These are phyloP conservation scores for Mycena galericulata DNA, from an alignment of 768 basidiomycete genomes.

Conservation along the genomic window DNA sequence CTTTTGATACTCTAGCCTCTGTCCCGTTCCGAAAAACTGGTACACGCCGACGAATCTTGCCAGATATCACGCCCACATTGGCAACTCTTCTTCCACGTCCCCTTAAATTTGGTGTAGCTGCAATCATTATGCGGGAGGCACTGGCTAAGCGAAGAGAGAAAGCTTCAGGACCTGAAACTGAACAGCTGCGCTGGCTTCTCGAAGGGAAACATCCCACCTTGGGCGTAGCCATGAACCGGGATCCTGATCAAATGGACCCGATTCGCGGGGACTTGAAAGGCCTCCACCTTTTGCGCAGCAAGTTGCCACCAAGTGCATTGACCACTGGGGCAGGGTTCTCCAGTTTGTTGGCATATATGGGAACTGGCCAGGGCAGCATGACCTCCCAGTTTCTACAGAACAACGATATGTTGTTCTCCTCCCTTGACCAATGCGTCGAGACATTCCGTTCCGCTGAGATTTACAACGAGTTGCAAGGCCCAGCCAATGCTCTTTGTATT, in stretches of 20 bases:
- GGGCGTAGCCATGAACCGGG: background rate
- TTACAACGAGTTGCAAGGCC: no score
- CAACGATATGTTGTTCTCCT: background rate
- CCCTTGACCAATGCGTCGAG: no score
- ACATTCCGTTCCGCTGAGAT: no score
- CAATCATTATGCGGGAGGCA: conserved; percentile 10
- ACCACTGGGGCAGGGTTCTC: background rate
- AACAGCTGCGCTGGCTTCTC: background rate
- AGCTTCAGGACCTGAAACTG: background rate
- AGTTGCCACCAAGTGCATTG: background rate
- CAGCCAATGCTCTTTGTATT: background rate
- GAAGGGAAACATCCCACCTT: background rate
- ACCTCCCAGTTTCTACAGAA: background rate
- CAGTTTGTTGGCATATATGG: background rate
- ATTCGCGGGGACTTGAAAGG: background rate
- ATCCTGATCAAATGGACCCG: background rate
- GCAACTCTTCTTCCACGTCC: background rate
- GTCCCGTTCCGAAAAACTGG: background rate
- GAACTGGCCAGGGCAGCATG: background rate
- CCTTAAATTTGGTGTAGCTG: background rate
- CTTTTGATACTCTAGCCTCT: no score
- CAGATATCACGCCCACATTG: background rate
- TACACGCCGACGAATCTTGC: background rate
- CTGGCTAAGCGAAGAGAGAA: background rate
- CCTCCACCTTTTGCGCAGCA: background rate